These are phyloP conservation scores for Puya raimondii DNA, from an alignment of 176 grass and related monocot genomes.

Conservation along the genomic window DNA sequence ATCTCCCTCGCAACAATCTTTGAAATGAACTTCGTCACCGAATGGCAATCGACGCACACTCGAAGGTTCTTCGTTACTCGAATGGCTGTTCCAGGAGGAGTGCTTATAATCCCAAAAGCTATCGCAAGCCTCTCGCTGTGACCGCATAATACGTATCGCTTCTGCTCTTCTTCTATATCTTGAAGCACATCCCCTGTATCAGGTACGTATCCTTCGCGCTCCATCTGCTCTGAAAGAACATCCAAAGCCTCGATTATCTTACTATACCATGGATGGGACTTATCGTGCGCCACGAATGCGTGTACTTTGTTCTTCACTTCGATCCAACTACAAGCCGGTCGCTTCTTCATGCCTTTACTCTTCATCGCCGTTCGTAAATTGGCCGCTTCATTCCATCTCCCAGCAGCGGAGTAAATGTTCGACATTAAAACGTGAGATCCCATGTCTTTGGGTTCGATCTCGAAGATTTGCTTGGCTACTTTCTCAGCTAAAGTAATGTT, in stretches of 20 bases:
- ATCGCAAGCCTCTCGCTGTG: conserved; percentile 75
- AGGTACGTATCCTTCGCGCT: conserved; percentile 43
- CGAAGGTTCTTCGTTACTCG: conserved; percentile 64
- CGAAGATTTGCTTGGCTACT: conserved; percentile 50
- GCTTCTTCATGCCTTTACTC: conserved; percentile 57
- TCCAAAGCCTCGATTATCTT: conserved; percentile 46
- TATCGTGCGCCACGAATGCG: conserved; percentile 58
- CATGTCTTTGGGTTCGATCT: conserved; percentile 50
- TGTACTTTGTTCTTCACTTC: conserved; percentile 54
- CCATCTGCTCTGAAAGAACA: conserved; percentile 51
- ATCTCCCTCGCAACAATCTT: conserved; percentile 57
- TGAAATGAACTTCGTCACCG: conserved; percentile 46
- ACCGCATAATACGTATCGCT: conserved; percentile 51
- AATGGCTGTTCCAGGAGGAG: conserved; percentile 50
- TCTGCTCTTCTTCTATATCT: conserved; percentile 71
- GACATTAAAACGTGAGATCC: conserved; percentile 58
- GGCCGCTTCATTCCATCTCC: conserved; percentile 63
- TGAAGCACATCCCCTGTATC: conserved; percentile 62
- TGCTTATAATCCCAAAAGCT: conserved; percentile 61
- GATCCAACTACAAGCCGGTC: conserved; percentile 72
- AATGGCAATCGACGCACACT: conserved; percentile 64
- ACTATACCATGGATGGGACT: conserved; percentile 50
- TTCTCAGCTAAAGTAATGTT: conserved; percentile 45
- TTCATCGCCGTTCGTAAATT: conserved; percentile 44
- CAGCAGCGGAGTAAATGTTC: conserved; percentile 54